phyloP scores from a whole-genome alignment of 768 basidiomycete genomes.

The Suillus fuscotomentosus region DNA sequence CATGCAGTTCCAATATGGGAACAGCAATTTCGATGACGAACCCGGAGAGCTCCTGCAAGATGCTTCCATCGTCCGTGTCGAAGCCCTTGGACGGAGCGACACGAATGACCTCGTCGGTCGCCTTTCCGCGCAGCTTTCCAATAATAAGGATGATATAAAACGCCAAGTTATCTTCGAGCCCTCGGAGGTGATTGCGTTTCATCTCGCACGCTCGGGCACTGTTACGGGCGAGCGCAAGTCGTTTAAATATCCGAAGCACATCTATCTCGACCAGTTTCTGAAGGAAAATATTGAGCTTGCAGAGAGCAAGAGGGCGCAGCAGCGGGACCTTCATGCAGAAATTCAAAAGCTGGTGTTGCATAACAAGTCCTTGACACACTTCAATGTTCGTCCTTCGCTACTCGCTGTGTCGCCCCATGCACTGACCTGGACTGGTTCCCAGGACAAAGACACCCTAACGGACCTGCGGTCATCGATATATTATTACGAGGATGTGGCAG shows the following conservation, averaged over 20 bases:
- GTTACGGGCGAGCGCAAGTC: slow-evolving; percentile 26
- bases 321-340: slow-evolving; percentile 43
- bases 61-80: slow-evolving; percentile 52
- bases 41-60: slow-evolving; percentile 30
- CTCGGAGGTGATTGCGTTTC: slow-evolving; percentile 64
- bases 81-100: slow-evolving; percentile 37
- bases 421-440: slow-evolving; percentile 5
- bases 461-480: slow-evolving; percentile 60
- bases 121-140: slow-evolving; percentile 34
- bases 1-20: slow-evolving; percentile 57
- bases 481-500: slow-evolving; percentile 71
- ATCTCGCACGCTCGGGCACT: slow-evolving; percentile 34
- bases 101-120: slow-evolving; percentile 60
- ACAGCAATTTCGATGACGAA: slow-evolving; percentile 35
- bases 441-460: slow-evolving; percentile 65
- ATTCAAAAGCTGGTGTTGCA: slow-evolving; percentile 45
- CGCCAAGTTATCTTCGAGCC: slow-evolving; percentile 63
- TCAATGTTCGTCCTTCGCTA: slow-evolving; percentile 47
- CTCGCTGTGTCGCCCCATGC: background rate
- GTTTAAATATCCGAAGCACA: slow-evolving; percentile 60
- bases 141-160: slow-evolving; percentile 20
- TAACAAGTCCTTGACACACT: slow-evolving; percentile 47
- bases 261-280: slow-evolving; percentile 76
- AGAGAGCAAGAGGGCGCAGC: slow-evolving; percentile 31
- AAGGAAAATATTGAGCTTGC: slow-evolving; percentile 50